Conservation (phyloP, 2,329 filamentous ascomycete genomes). For the Mycosphaerella sp. region DNA sequence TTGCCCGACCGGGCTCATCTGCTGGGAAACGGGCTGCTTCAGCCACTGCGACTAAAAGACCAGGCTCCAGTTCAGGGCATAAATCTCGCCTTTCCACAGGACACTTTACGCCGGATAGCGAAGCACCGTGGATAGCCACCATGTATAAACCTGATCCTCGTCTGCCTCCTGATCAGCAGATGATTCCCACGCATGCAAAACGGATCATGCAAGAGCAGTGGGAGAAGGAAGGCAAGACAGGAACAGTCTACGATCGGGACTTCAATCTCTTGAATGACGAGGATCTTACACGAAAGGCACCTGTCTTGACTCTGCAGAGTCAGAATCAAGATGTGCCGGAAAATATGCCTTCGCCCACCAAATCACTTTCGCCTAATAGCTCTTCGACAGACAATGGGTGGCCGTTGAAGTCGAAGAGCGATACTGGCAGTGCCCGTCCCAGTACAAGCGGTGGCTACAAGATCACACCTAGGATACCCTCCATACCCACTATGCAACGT, state of each 20-base stretch:
- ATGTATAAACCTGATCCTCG: constrained; percentile 95
- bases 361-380: constrained; percentile 14
- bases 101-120: constrained; percentile 72
- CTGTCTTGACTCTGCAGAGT: constrained; percentile 21
- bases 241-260: constrained; percentile 77
- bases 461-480: constrained; percentile 42
- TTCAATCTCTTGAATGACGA: constrained; percentile 73
- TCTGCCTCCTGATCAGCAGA: constrained; percentile 88
- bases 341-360: neutral
- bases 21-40: constrained; percentile 7
- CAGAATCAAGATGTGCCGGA: neutral
- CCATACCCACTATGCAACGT: constrained; percentile 23
- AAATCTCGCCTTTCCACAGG: constrained; percentile 49
- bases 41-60: constrained; percentile 16
- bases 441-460: constrained; percentile 44
- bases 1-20: constrained; percentile 19
- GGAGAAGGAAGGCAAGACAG: constrained; percentile 85
- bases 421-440: constrained; percentile 30
- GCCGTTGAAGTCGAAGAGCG: constrained; percentile 28
- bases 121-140: constrained; percentile 89
- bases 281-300: constrained; percentile 44
- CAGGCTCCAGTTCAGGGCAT: constrained; percentile 25
- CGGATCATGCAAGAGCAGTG: constrained; percentile 89
- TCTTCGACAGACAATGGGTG: constrained; percentile 22
- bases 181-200: constrained; percentile 88